Conservation (phyloP, 2,329 filamentous ascomycete genomes). For the Curvularia lunata region DNA sequence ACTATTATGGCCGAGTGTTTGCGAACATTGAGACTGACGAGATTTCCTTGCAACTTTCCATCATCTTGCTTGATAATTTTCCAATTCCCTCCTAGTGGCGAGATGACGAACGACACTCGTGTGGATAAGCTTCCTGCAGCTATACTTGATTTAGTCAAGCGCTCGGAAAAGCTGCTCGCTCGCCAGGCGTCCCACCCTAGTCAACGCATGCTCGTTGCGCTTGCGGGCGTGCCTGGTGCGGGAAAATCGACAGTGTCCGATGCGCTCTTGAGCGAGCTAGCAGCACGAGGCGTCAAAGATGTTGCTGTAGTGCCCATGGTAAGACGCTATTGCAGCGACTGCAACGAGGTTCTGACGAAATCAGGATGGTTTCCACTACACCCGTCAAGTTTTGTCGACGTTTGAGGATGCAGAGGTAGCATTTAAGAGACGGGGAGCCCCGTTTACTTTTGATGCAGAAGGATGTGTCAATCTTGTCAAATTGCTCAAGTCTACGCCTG, state of each 20-base stretch:
- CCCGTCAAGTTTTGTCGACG: constrained; percentile 24
- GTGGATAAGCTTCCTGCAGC: constrained; percentile 15
- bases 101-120: constrained; percentile 20
- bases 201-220: constrained; percentile 33
- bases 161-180: constrained; percentile 25
- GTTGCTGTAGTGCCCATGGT: constrained; percentile 37
- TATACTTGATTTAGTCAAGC: constrained; percentile 31
- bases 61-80: neutral
- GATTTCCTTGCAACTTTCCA: neutral
- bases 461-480: constrained; percentile 27
- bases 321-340: neutral
- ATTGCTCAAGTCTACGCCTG: constrained; percentile 21
- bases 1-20: neutral
- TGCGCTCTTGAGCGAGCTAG: constrained; percentile 30
- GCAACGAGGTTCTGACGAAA: constrained; percentile 2
- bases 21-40: neutral
- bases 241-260: constrained; percentile 38
- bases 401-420: constrained; percentile 29
- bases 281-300: constrained; percentile 23
- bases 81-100: neutral
- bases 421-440: constrained; percentile 34
- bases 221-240: constrained; percentile 38
- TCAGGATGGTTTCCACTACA: constrained; percentile 38
- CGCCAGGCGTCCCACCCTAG: constrained; percentile 27
- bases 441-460: constrained; percentile 36